phyloP scores from a whole-genome alignment of 345 rosid species.

The Rhizophora apiculata region DNA sequence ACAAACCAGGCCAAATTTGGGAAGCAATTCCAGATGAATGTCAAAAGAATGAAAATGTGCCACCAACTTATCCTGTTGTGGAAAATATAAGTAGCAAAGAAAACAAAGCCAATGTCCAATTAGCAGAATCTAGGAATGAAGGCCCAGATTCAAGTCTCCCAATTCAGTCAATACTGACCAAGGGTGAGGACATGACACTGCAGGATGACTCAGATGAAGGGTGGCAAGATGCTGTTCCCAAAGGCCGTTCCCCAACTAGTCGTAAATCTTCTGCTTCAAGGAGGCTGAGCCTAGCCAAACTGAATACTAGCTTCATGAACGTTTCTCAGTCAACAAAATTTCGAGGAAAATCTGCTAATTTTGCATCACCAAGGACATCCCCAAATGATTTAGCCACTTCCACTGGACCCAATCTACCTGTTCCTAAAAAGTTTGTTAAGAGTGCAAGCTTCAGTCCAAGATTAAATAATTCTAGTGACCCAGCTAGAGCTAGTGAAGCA shows the following conservation, averaged over 20 bases:
- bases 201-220: slow-evolving; percentile 84
- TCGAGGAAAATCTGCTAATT: slow-evolving; percentile 57
- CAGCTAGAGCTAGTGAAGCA: slow-evolving; percentile 37
- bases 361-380: slow-evolving; percentile 53
- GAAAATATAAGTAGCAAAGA: slow-evolving; percentile 79
- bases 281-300: slow-evolving; percentile 80
- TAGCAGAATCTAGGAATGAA: slow-evolving; percentile 44
- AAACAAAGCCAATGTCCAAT: slow-evolving; percentile 55
- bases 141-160: slow-evolving; percentile 45
- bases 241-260: slow-evolving; percentile 69
- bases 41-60: slow-evolving; percentile 53
- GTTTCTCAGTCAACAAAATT: slow-evolving; percentile 63
- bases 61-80: slow-evolving; percentile 40
- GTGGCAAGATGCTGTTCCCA: slow-evolving; percentile 99
- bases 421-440: slow-evolving; percentile 55
- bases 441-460: slow-evolving; percentile 76
- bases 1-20: slow-evolving; percentile 65
- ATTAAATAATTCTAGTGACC: slow-evolving; percentile 31
- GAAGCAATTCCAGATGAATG: slow-evolving; percentile 55
- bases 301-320: slow-evolving; percentile 78
- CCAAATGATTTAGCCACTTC: slow-evolving; percentile 48
- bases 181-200: slow-evolving; percentile 32
- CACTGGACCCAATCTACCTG: slow-evolving; percentile 40
- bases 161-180: slow-evolving; percentile 33
- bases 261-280: slow-evolving; percentile 64